These are phyloP conservation scores for Zea mays DNA, from an alignment of 176 grass and related monocot genomes.

Conservation along the genomic window DNA sequence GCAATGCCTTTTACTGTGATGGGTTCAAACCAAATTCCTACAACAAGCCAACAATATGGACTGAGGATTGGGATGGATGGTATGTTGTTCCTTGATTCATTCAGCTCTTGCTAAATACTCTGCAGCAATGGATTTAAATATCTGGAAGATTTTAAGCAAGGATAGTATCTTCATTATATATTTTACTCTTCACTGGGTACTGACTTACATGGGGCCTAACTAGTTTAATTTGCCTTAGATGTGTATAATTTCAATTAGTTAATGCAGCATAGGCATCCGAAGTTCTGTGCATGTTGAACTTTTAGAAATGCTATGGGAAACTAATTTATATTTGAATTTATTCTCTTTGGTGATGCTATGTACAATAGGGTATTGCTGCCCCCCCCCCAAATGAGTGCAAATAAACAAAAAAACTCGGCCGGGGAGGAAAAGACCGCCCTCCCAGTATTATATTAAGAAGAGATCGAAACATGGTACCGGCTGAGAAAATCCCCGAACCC, in stretches of 20 bases:
- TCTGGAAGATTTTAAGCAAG: neutral
- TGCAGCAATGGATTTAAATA: neutral
- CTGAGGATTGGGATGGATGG: constrained; percentile 99
- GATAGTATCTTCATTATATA: constrained; percentile 1
- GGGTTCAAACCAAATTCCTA: constrained; percentile 86
- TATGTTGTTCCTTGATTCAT: constrained; percentile 38
- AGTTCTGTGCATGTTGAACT: neutral
- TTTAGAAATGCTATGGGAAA: neutral
- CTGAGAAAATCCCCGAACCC: too few relatives aligned
- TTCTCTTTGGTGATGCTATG: neutral
- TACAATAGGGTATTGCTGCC: neutral
- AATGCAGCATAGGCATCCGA: too few relatives aligned
- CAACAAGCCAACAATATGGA: constrained; percentile 78
- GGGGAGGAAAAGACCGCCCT: too few relatives aligned
- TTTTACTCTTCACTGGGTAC: constrained; percentile 19
- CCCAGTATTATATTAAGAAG: too few relatives aligned
- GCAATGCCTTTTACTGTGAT: constrained; percentile 97
- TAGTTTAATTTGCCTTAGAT: constrained; percentile 2
- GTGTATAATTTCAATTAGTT: neutral
- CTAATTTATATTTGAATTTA: neutral
- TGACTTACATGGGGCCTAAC: neutral
- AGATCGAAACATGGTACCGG: too few relatives aligned
- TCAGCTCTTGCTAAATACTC: neutral
- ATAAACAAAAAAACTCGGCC: neutral
- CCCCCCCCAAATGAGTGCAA: neutral